A percentile compares a stretch with the other conserved stretches of the same genome.
phyloP scores from a whole-genome alignment of 768 basidiomycete genomes.

The Multifurca ochricompacta region DNA sequence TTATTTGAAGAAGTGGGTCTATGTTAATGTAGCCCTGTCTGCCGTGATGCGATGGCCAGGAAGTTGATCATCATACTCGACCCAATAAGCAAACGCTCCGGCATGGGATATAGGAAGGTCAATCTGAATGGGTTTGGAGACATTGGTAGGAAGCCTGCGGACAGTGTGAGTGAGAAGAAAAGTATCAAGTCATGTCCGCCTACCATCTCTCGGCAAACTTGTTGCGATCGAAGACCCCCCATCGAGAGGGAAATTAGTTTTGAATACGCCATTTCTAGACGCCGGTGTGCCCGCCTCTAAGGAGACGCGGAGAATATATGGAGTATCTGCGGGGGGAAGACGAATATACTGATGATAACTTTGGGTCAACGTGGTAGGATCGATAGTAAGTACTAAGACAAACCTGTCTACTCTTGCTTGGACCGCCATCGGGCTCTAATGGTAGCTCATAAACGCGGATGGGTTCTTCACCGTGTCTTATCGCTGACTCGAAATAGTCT shows the following conservation, averaged over 20 bases:
- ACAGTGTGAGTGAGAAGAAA: neutral
- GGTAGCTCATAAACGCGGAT: slow-evolving; percentile 81
- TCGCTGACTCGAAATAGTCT: slow-evolving; percentile 68
- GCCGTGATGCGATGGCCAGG: slow-evolving; percentile 63
- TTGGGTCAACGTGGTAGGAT: slow-evolving; percentile 4
- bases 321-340: slow-evolving; percentile 80
- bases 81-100: slow-evolving; percentile 91
- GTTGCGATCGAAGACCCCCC: slow-evolving; percentile 80
- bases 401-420: slow-evolving; percentile 77
- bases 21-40: slow-evolving; percentile 94
- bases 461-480: slow-evolving; percentile 46
- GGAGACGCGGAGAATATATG: slow-evolving; percentile 87
- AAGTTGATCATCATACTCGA: slow-evolving; percentile 73
- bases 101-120: slow-evolving; percentile 96
- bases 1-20: slow-evolving; percentile 78
- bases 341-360: slow-evolving; percentile 70
- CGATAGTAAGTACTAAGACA: slow-evolving; percentile 26
- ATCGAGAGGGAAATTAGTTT: slow-evolving; percentile 94
- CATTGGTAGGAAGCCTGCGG: slow-evolving; percentile 70
- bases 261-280: slow-evolving; percentile 83
- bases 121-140: slow-evolving; percentile 86
- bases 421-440: slow-evolving; percentile 87
- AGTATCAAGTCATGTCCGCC: slow-evolving; percentile 27
- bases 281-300: slow-evolving; percentile 90
- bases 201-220: slow-evolving; percentile 70